Conservation (phyloP, 1,139 yeast species). For the Yamadazyma songkhlaensis region DNA sequence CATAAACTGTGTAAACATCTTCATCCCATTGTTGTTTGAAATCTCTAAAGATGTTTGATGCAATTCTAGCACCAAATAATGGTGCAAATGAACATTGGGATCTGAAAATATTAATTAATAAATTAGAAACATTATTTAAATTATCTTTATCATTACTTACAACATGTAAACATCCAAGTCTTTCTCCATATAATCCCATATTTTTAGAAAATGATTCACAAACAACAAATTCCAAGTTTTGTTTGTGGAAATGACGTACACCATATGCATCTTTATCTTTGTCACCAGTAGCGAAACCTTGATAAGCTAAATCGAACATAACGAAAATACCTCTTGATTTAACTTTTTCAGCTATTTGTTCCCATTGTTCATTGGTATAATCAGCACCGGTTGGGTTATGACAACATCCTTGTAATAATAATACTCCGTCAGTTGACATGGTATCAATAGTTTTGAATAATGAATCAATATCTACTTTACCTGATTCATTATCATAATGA, state of each 20-base stretch:
- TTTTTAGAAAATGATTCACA: slow-evolving; percentile 46
- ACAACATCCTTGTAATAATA: slow-evolving; percentile 86
- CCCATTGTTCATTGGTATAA: slow-evolving; percentile 80
- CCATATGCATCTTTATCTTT: slow-evolving; percentile 30
- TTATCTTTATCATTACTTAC: slow-evolving; percentile 24
- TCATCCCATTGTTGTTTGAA: slow-evolving; percentile 31
- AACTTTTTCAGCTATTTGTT: slow-evolving; percentile 59
- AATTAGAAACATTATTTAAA: slow-evolving; percentile 21
- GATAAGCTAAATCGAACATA: slow-evolving; percentile 89
- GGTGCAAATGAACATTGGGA: slow-evolving; percentile 45
- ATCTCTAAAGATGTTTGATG: slow-evolving; percentile 23
- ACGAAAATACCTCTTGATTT: slow-evolving; percentile 60
- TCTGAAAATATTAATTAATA: slow-evolving; percentile 32
- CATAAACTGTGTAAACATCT: slow-evolving; percentile 29
- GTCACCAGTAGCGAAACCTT: slow-evolving; percentile 75
- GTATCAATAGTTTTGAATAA: slow-evolving; percentile 24
- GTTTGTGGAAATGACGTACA: slow-evolving; percentile 21
- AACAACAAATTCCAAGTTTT: slow-evolving; percentile 28
- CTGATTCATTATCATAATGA: slow-evolving; percentile 30
- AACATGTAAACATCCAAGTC: slow-evolving; percentile 42
- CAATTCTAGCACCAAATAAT: slow-evolving; percentile 45
- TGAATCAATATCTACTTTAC: slow-evolving; percentile 29
- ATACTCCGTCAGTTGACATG: slow-evolving; percentile 31
- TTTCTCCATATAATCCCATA: slow-evolving; percentile 46
- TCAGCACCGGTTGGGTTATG: slow-evolving; percentile 61